Percentiles rank a stretch among this genome's conserved stretches.
Conservation (phyloP, 768 basidiomycete genomes). For the Macrolepiota dolichaula region DNA sequence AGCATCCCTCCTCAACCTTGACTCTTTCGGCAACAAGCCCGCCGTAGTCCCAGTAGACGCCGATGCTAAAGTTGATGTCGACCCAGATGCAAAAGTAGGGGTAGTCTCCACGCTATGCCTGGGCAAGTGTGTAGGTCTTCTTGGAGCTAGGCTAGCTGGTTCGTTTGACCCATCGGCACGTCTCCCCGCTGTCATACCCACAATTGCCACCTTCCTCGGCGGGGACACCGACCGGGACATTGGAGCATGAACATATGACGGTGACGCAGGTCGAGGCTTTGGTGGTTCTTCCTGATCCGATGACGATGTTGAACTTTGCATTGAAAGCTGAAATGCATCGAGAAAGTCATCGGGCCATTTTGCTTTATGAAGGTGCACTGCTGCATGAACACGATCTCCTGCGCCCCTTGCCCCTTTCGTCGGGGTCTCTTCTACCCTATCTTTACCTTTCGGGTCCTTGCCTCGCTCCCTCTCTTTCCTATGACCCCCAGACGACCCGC, state of each 20-base stretch:
- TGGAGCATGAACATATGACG: constrained; percentile 18
- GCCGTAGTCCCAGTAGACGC: not conserved
- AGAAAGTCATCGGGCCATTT: constrained; percentile 85
- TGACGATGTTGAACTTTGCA: constrained; percentile 20
- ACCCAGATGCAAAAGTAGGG: constrained; percentile 26
- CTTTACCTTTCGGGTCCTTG: constrained; percentile 14
- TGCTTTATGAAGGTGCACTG: constrained; percentile 67
- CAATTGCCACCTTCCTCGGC: constrained; percentile 55
- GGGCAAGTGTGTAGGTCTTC: constrained; percentile 61
- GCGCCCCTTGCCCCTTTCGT: constrained; percentile 19
- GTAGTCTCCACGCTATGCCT: constrained; percentile 60
- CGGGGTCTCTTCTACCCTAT: constrained; percentile 7
- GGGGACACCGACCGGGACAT: constrained; percentile 34
- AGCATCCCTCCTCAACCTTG: constrained; percentile 43
- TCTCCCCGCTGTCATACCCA: constrained; percentile 41
- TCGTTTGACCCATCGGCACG: constrained; percentile 37
- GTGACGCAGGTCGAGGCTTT: not conserved
- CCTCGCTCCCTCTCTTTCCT: constrained; percentile 26
- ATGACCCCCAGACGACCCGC: constrained; percentile 33
- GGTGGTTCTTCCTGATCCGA: constrained; percentile 1
- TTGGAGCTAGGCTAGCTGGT: constrained; percentile 45
- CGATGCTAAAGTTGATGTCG: not conserved
- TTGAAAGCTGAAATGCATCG: constrained; percentile 46
- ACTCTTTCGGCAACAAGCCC: constrained; percentile 41
- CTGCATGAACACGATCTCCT: constrained; percentile 26